A percentile compares a stretch with the other conserved stretches of the same genome.
phyloP scores from a whole-genome alignment of 2,329 filamentous ascomycete species.

The Trichoderma sp. region DNA sequence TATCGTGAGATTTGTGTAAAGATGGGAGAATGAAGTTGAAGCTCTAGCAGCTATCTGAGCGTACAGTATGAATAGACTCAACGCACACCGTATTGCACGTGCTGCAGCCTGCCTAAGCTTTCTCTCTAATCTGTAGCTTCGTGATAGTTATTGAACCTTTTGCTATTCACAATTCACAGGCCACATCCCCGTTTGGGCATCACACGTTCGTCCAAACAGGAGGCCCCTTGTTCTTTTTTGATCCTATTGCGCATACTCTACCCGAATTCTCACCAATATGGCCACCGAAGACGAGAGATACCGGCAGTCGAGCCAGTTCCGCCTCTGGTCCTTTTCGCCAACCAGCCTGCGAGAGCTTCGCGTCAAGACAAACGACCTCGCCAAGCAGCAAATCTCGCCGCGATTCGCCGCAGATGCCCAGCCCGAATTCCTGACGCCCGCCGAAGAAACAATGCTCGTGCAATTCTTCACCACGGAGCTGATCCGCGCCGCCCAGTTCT shows the following conservation, averaged over 20 bases:
- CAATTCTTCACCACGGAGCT: conserved; percentile 68
- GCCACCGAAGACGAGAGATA: conserved; percentile 87
- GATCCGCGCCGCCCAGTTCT: conserved; percentile 54
- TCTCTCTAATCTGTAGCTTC: neutral
- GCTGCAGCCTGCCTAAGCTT: neutral
- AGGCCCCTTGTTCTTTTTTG: neutral
- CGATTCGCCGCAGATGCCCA: conserved; percentile 54
- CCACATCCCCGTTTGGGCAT: neutral
- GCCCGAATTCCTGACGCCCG: conserved; percentile 76
- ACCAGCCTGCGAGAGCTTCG: conserved; percentile 69
- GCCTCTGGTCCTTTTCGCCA: conserved; percentile 87
- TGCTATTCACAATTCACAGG: neutral
- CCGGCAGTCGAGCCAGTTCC: conserved; percentile 83
- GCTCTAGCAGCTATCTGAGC: too few relatives aligned
- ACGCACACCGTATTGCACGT: neutral
- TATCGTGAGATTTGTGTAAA: neutral
- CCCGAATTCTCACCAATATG: conserved; percentile 38
- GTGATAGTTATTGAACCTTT: neutral
- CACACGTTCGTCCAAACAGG: too few relatives aligned
- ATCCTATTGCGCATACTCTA: neutral
- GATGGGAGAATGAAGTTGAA: neutral
- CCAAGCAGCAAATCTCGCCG: conserved; percentile 58
- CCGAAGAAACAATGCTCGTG: conserved; percentile 79
- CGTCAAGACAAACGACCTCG: conserved; percentile 73
- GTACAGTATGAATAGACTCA: neutral